Base-by-base conservation (phyloP, 2,329 filamentous ascomycete genomes). In the Cercospora zeina region DNA sequence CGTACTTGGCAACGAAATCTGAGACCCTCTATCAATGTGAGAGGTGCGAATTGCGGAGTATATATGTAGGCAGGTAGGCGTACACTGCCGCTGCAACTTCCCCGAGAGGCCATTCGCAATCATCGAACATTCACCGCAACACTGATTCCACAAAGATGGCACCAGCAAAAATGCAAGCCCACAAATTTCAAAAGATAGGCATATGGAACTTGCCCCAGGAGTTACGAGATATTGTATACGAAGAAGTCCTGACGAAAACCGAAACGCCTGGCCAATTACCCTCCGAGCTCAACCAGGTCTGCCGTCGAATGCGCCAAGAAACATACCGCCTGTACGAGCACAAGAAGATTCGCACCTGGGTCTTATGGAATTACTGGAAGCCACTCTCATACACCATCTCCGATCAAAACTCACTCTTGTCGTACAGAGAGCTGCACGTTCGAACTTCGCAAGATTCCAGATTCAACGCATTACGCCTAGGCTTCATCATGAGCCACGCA, bases 211-310 rank as follows among this genome's bases (percentile, higher is more conserved):
- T 53, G 27, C 49, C 49, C 2, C 49, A 53, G 3, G 49, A 53
- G n/a, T 33, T 53, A 19, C n/a, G 49, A 31, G 49, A 53, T 27
- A 53, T 53, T 14, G 31, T 53, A 33, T 53, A 53, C 16, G 30
- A 53, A 34, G n/a, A 53, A 53, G 49, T n/a, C 1, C 21, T 53
- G 49, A 19, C 49, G n/a, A 34, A 21, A 3, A 34, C 8, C 10
- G 27, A 34, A 16, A 3, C 31, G 49, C 49, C 49, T 34, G 49
- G 49, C 7, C 49, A 34, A 6, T 34, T 53, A 8, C 49, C 49
- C n/a, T 34, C 49, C 16, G 49, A 53, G 31, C 30, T 53, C 16
- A 7, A 53, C 11, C 30, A 24, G 3, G 30, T 53, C 30, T 53
- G 49, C 16, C 49, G 10, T 21, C 49, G 30, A 53, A 53, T 53